Evolutionary conservation across 495 filamentous ascomycete species (phyloP), one percentile per base, ranked within the genome.

Genomic region (Stereocaulon alpinum): DNA sequence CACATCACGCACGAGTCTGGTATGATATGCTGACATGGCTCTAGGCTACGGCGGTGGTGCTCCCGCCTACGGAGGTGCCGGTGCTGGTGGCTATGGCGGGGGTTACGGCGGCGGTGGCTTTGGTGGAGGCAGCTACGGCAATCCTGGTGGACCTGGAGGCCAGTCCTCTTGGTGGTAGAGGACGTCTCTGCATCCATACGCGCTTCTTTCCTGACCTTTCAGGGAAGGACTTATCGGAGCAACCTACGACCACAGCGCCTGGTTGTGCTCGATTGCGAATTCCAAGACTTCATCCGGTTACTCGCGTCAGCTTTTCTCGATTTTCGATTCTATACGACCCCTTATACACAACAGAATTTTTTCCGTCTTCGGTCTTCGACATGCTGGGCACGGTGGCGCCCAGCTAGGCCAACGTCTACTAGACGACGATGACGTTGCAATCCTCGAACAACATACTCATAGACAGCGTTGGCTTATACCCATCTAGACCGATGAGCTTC

Each of bases 111-210:
- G 76, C 56, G 68, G 71, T 14, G 70, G 69, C 67, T 64, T 71
- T 60, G 63, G 68, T 44, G 70, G 73, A 45, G 84, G 86, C 62
- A 70, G 79, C 66, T 89, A 90, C 71, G 91, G 91, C 69, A 94
- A 94, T 76, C 89, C 89, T 59, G 85, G 86, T 56, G 89, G 88
- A 66, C 77, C 84, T 65, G 86, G 84, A 60, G 87, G 86, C 64
- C 86, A 87, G 71, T 88, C 83, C 62, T 91, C 86, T 64, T 98
- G 93, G 93, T 98, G 92, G 93, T 96, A 95, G 80, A 83, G 56
- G 52, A 61, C 42, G 61, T 61, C 37, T 70, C 51, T 64, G 61
- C 59, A 24, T 29, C 12, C 41, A 27, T 58, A 17, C 24, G 61
- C 61, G 41, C 61, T 55, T 63, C 55, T 48, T 47, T 37, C 24